Base-by-base conservation (phyloP, 1,284 basidiomycete species). In the Cutaneotrichosporon sp. region DNA sequence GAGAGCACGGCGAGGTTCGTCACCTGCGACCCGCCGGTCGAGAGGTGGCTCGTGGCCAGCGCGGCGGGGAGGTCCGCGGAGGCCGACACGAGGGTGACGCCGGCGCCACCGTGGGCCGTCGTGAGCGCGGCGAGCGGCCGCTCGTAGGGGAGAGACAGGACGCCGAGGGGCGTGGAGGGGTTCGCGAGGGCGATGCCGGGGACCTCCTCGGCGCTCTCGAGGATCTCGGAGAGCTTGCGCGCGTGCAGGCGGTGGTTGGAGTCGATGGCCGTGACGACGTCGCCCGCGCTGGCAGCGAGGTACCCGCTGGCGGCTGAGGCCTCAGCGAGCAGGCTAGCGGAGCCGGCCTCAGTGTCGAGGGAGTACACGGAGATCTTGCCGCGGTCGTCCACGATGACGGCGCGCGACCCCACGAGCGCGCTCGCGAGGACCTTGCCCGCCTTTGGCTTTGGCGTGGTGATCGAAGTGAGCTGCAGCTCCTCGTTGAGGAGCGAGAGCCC, bases 61-160 rank as follows among this genome's bases (percentile, higher is more conserved):
- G 72, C 65, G 7, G 74, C 68, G 1, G 74, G 68, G 11, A 75
- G 56, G 16, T 67, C 60, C 1, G 70, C 54, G 4, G 68, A 57
- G 5, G 72, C 69, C 4, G 70, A 64, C 27, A 68, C 67, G n/a
- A 75, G 67, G 18, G 75, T 63, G 25, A 76, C 60, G 1, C 67
- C 66, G 0, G 73, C 65, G 1, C 62, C 47, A 1, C 74, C 71
- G 45, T 70, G 58, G 2, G 68, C 50, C 13, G 68, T 65, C 31
- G 70, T 59, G 43, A 73, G 27, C 0, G 69, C 51, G 5, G 69
- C 66, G 16, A 74, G 50, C 6, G 73, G 63, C 14, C 54, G 62
- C 2, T 27, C 20, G 6, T 65, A 56, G 2, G 73, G 70, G 13
- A 76, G 59, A 1, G 72, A 65, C 18, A 68, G 61, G 22, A 69